Evolutionary conservation across 108 stramenopile species (phyloP).

Genomic region (Asterionellopsis glacialis): DNA sequence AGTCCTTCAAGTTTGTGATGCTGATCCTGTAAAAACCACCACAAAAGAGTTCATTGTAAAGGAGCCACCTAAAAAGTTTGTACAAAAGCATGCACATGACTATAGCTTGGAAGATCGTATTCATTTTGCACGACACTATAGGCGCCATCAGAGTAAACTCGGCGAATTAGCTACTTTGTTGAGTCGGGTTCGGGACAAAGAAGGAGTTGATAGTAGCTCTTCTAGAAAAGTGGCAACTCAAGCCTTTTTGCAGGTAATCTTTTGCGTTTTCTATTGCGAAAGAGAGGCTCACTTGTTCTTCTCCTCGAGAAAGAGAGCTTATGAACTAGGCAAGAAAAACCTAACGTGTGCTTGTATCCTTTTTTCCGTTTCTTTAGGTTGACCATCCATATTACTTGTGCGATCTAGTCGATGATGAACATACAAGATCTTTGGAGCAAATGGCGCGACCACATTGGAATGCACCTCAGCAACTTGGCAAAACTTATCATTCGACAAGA

Average conservation of each 20-base stretch:
- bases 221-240: neutral
- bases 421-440: neutral
- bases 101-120: neutral
- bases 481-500: neutral
- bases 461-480: neutral
- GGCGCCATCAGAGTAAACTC: neutral
- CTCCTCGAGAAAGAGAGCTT: too few relatives aligned
- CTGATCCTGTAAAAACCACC: neutral
- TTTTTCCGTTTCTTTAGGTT: neutral
- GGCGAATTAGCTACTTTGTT: neutral
- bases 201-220: neutral
- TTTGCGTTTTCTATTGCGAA: neutral
- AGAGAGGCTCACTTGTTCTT: neutral
- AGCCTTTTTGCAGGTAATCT: conserved; percentile 10
- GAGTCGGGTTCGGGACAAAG: conserved; percentile 1
- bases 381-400: conserved; percentile 12
- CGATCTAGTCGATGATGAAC: neutral
- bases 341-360: too few relatives aligned
- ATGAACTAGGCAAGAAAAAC: too few relatives aligned
- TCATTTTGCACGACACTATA: conserved; percentile 2
- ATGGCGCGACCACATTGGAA: neutral
- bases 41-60: neutral
- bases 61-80: neutral
- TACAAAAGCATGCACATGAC: neutral
- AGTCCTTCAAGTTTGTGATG: conserved; percentile 1